phyloP scores from a whole-genome alignment of 2,329 filamentous ascomycete genomes.

The Cercospora nicotianae region DNA sequence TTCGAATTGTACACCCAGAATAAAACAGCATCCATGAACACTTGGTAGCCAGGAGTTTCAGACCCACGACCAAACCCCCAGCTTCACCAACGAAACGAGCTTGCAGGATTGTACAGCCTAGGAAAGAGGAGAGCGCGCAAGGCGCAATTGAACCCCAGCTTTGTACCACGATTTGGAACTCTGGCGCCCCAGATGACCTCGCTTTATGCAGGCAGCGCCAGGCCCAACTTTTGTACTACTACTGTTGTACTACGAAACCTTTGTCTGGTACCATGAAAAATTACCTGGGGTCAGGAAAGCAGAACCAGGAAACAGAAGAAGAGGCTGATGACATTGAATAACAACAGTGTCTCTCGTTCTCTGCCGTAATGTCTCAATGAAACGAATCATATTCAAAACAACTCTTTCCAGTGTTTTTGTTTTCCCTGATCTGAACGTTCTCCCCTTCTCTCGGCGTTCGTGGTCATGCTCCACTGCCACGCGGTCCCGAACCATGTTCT shows the following conservation, averaged over 20 bases:
- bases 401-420: background rate
- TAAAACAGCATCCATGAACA: constrained; percentile 5
- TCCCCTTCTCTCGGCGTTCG: background rate
- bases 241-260: constrained; percentile 3
- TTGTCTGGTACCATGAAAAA: background rate
- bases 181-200: background rate
- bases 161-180: constrained; percentile 9
- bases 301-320: constrained; percentile 4
- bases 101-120: constrained; percentile 17
- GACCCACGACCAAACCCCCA: background rate
- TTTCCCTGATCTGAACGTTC: background rate
- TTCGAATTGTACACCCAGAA: constrained; percentile 16
- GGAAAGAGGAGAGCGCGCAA: constrained; percentile 4
- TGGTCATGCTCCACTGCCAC: background rate
- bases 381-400: constrained; percentile 7
- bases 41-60: constrained; percentile 11
- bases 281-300: background rate
- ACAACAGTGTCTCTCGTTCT: constrained; percentile 7
- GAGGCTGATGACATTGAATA: constrained; percentile 11
- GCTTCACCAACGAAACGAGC: constrained; percentile 11
- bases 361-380: constrained; percentile 15
- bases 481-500: background rate
- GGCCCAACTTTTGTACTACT: constrained; percentile 7
- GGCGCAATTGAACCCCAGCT: constrained; percentile 13
- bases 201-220: constrained; percentile 3